Conservation (phyloP, 495 filamentous ascomycete species). For the Durotheca rogersii region DNA sequence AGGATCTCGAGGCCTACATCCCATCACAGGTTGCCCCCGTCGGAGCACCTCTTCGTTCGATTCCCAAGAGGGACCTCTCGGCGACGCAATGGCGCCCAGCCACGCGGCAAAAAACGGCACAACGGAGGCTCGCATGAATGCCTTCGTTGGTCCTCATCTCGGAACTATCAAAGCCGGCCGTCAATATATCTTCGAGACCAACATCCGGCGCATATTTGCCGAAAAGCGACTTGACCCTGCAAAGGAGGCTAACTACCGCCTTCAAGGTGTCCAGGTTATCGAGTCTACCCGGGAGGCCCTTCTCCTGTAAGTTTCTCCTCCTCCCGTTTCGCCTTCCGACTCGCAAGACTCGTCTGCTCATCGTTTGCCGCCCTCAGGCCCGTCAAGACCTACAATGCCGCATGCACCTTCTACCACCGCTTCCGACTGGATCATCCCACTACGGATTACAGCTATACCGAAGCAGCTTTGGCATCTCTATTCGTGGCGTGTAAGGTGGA, state of each 20-base stretch:
- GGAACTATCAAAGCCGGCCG: constrained; percentile 42
- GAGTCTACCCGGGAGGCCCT: constrained; percentile 16
- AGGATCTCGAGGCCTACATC: no score
- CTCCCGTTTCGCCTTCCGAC: background rate
- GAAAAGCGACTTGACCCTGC: constrained; percentile 43
- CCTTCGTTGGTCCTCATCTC: constrained; percentile 36
- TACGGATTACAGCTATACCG: constrained; percentile 65
- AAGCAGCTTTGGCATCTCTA: constrained; percentile 82
- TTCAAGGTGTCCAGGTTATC: constrained; percentile 24
- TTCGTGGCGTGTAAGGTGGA: constrained; percentile 96
- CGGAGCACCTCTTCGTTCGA: background rate
- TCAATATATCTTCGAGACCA: constrained; percentile 44
- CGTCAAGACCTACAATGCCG: constrained; percentile 80
- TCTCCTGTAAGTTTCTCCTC: constrained; percentile 12
- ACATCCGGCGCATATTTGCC: constrained; percentile 39
- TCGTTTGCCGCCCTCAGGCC: constrained; percentile 50
- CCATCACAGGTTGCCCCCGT: background rate
- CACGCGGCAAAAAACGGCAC: constrained; percentile 18
- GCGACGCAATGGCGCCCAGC: constrained; percentile 17
- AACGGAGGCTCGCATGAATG: background rate
- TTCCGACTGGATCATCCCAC: constrained; percentile 79
- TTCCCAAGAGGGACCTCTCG: background rate
- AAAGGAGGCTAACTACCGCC: constrained; percentile 29
- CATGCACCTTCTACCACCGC: constrained; percentile 82
- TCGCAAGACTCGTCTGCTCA: background rate